Percentiles rank a stretch among this genome's conserved stretches.
These are phyloP conservation scores for Neurospora terricola DNA, from an alignment of 495 filamentous ascomycete genomes.

Conservation along the genomic window DNA sequence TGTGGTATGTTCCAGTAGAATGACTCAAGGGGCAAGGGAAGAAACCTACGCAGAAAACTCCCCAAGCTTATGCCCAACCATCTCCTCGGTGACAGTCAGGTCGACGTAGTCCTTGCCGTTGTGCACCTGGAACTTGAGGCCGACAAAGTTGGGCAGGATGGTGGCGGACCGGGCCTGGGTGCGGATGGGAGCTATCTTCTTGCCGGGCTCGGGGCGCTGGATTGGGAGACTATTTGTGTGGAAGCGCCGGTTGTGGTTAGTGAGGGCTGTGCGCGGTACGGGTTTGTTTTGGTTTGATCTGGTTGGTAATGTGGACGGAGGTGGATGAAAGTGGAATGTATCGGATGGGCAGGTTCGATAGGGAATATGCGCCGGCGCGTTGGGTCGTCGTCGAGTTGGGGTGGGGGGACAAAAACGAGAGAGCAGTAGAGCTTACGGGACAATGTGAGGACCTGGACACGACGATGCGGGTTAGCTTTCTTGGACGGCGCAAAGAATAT, in stretches of 20 bases:
- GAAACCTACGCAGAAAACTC: slow-evolving; percentile 80
- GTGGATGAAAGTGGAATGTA: not conserved
- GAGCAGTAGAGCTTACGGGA: slow-evolving; percentile 45
- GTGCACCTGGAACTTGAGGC: slow-evolving; percentile 83
- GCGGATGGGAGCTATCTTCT: slow-evolving; percentile 60
- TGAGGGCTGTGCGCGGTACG: not conserved
- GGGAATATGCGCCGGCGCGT: not conserved
- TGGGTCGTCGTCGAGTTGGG: not conserved
- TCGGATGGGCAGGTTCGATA: too few relatives aligned
- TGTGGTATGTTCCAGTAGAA: too few relatives aligned
- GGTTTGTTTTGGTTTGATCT: not conserved
- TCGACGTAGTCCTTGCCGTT: slow-evolving; percentile 93
- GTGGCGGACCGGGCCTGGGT: slow-evolving; percentile 87
- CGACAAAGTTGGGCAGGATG: slow-evolving; percentile 93
- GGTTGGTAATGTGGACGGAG: not conserved
- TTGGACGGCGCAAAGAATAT: not conserved
- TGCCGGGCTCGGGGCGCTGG: slow-evolving; percentile 48
- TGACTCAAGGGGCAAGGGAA: too few relatives aligned
- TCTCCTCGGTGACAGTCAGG: slow-evolving; percentile 84
- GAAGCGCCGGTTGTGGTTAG: slow-evolving; percentile 7
- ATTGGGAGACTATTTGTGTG: slow-evolving; percentile 47
- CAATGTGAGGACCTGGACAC: slow-evolving; percentile 54
- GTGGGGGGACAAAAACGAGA: not conserved
- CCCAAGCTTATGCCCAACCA: slow-evolving; percentile 96
- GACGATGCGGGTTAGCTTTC: slow-evolving; percentile 5